Evolutionary conservation across 495 filamentous ascomycete species (phyloP).

Genomic region (Lepraria neglecta): DNA sequence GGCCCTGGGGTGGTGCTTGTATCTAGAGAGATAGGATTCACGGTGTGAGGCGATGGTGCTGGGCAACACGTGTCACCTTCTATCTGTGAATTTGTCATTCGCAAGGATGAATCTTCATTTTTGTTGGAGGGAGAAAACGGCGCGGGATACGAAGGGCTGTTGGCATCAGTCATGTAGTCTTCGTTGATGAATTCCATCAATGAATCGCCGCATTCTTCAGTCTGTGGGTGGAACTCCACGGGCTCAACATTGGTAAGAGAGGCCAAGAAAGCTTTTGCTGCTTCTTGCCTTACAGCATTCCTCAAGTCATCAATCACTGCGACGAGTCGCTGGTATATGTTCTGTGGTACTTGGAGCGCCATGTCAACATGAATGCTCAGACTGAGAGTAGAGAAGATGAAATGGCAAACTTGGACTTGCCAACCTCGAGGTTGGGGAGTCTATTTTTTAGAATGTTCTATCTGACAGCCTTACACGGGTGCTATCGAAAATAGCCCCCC

Average conservation of each 20-base stretch:
- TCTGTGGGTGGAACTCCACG: no score
- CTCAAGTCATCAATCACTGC: conserved; percentile 22
- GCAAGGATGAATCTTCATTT: no score
- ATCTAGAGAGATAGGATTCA: no score
- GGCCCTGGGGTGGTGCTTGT: no score
- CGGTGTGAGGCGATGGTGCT: no score
- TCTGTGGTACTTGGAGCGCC: conserved; percentile 7
- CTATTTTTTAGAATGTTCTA: conserved; percentile 13
- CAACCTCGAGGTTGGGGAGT: conserved; percentile 13
- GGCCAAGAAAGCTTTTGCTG: conserved; percentile 9
- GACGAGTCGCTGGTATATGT: conserved; percentile 7
- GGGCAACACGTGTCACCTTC: no score
- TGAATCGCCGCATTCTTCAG: no score
- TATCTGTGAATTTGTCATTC: no score
- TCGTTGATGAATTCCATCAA: no score
- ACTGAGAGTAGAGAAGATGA: neutral
- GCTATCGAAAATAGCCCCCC: neutral
- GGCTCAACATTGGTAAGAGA: neutral
- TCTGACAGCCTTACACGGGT: conserved; percentile 12
- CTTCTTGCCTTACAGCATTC: conserved; percentile 19
- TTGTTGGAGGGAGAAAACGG: no score
- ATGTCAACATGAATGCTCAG: neutral
- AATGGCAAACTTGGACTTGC: conserved; percentile 10
- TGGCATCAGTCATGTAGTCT: no score
- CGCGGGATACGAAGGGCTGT: no score